Evolutionary conservation across 2,329 filamentous ascomycete species (phyloP).

Genomic region (Didymella glomerata): DNA sequence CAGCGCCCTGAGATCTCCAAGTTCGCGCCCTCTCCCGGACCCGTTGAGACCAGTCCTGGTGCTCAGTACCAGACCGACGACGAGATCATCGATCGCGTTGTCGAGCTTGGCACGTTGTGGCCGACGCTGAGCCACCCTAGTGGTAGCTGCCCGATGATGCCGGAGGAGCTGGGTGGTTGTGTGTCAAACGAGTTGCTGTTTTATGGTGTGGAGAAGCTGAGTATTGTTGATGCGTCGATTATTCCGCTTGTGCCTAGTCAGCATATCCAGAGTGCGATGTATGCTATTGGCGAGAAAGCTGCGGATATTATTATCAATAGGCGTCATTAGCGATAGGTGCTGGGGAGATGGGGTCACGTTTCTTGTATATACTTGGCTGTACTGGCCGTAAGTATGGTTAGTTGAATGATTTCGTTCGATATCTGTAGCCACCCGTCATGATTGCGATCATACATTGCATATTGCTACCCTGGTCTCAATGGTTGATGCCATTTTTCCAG

Average conservation of each 20-base stretch:
- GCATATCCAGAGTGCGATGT: slow-evolving; percentile 47
- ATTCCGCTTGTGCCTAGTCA: slow-evolving; percentile 44
- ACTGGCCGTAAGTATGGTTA: background rate
- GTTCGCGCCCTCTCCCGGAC: slow-evolving; percentile 20
- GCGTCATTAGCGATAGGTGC: slow-evolving; percentile 2
- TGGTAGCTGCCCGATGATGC: slow-evolving; percentile 47
- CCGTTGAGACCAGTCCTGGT: slow-evolving; percentile 37
- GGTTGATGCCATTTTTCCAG: no score
- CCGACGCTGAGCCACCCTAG: slow-evolving; percentile 40
- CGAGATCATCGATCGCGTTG: slow-evolving; percentile 34
- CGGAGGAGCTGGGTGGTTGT: slow-evolving; percentile 41
- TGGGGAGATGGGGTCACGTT: background rate
- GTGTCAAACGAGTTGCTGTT: slow-evolving; percentile 41
- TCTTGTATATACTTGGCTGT: background rate
- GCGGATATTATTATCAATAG: slow-evolving; percentile 43
- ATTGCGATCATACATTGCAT: background rate
- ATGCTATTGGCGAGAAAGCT: slow-evolving; percentile 48
- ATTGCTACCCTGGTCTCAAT: background rate
- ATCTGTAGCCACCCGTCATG: background rate
- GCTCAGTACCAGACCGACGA: slow-evolving; percentile 39
- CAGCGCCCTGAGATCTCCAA: slow-evolving; percentile 37
- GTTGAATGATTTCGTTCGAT: background rate
- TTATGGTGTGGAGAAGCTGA: slow-evolving; percentile 40
- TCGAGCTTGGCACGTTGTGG: slow-evolving; percentile 28
- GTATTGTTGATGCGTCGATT: slow-evolving; percentile 45